Percentiles rank a stretch among this genome's conserved stretches.
phyloP scores from a whole-genome alignment of 768 basidiomycete genomes.

The Coprinellus aureogranulatus region DNA sequence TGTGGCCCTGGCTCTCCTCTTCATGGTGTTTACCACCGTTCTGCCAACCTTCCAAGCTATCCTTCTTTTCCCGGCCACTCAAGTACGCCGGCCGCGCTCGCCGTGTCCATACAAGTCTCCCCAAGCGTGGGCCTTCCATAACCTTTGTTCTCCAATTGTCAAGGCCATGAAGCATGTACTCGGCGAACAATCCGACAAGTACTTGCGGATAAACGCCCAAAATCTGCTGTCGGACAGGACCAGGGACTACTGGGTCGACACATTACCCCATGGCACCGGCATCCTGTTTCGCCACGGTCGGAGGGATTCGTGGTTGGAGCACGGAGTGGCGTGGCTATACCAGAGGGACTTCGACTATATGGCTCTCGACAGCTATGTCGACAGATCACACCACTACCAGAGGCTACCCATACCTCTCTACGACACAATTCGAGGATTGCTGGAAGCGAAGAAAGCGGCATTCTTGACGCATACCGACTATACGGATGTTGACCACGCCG shows the following conservation, averaged over 20 bases:
- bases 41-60: slow-evolving; percentile 22
- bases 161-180: neutral
- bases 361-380: too few relatives aligned
- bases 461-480: neutral
- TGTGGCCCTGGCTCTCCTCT: slow-evolving; percentile 20
- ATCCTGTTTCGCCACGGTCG: neutral
- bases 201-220: neutral
- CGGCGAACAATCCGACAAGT: neutral
- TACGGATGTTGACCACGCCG: neutral
- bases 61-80: neutral
- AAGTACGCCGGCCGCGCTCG: neutral
- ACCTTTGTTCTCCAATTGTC: slow-evolving; percentile 1
- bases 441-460: neutral
- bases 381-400: too few relatives aligned
- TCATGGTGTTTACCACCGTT: slow-evolving; percentile 21
- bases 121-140: slow-evolving; percentile 9
- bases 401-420: neutral
- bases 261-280: neutral
- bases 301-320: neutral
- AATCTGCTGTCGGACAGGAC: neutral
- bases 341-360: neutral
- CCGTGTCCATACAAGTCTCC: slow-evolving; percentile 12
- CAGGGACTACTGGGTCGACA: neutral
- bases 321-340: neutral
- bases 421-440: neutral